Percentiles rank a stretch among this genome's conserved stretches.
phyloP scores from a whole-genome alignment of 2,329 filamentous ascomycete species.

The Fusarium goolgardi region DNA sequence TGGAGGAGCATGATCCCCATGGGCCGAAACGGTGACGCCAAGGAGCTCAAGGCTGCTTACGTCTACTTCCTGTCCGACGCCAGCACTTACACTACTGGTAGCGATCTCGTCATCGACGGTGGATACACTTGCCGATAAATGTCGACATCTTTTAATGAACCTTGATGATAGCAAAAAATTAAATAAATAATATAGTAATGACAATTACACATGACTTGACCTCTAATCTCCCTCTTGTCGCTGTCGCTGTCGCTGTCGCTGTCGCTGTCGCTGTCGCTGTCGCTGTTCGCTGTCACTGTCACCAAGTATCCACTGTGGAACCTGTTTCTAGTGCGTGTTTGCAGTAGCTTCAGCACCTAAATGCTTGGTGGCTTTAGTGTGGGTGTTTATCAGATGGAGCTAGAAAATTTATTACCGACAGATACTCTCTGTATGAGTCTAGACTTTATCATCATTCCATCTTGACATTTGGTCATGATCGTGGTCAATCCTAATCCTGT shows the following conservation, averaged over 20 bases:
- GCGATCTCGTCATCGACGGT: conserved; percentile 78
- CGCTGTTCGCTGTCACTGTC: neutral
- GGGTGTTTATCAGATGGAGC: conserved; percentile 21
- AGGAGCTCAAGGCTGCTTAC: conserved; percentile 82
- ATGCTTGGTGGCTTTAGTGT: neutral
- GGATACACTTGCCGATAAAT: conserved; percentile 67
- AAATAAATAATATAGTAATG: conserved; percentile 26
- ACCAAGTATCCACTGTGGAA: conserved; percentile 19
- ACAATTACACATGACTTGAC: no score
- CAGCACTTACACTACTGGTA: conserved; percentile 78
- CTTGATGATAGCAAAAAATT: conserved; percentile 32
- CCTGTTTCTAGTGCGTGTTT: conserved; percentile 20
- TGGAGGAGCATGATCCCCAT: conserved; percentile 82
- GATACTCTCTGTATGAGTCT: no score
- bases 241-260: no score
- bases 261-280: no score
- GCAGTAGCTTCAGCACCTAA: conserved; percentile 8
- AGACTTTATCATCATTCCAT: no score
- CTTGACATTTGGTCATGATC: no score
- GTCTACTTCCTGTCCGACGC: conserved; percentile 82
- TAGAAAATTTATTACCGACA: conserved; percentile 16
- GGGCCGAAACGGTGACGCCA: conserved; percentile 73
- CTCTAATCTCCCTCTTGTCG: no score
- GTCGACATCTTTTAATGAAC: conserved; percentile 21
- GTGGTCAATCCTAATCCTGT: no score